Evolutionary conservation across 202 grass and related monocot genomes (phyloP).

Genomic region (Elaeis oleifera): DNA sequence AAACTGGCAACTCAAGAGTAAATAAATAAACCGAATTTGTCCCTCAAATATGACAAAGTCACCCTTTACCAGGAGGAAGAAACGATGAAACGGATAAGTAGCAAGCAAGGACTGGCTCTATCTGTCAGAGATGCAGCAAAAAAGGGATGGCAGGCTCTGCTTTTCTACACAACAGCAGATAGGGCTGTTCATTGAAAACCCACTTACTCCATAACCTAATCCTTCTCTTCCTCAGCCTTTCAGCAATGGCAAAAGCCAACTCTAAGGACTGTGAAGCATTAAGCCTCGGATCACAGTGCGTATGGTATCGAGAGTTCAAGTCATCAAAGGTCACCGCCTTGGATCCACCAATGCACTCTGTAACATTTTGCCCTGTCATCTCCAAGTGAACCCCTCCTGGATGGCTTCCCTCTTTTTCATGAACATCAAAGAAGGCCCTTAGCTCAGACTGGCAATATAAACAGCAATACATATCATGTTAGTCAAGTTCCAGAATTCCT

Average conservation of each 20-base stretch:
- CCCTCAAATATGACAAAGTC: no score
- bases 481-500: no score
- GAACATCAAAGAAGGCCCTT: slow-evolving; percentile 70
- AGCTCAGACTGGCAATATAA: slow-evolving; percentile 49
- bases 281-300: slow-evolving; percentile 67
- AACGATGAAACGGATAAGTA: no score
- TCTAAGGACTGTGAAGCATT: slow-evolving; percentile 65
- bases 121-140: no score
- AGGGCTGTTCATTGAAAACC: background rate
- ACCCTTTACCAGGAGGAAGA: no score
- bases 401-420: slow-evolving; percentile 59
- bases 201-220: slow-evolving; percentile 19
- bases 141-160: background rate
- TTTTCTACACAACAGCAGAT: slow-evolving; percentile 8
- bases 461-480: background rate
- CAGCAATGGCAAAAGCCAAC: slow-evolving; percentile 54
- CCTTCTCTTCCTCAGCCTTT: slow-evolving; percentile 48
- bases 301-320: slow-evolving; percentile 45
- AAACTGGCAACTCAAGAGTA: no score
- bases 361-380: slow-evolving; percentile 82
- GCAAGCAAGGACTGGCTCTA: no score
- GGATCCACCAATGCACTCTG: slow-evolving; percentile 64
- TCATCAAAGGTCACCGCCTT: slow-evolving; percentile 54
- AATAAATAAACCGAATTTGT: no score
- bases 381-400: slow-evolving; percentile 64